Evolutionary conservation across 2,329 filamentous ascomycete species (phyloP).

Genomic region (Penicillium sp.): DNA sequence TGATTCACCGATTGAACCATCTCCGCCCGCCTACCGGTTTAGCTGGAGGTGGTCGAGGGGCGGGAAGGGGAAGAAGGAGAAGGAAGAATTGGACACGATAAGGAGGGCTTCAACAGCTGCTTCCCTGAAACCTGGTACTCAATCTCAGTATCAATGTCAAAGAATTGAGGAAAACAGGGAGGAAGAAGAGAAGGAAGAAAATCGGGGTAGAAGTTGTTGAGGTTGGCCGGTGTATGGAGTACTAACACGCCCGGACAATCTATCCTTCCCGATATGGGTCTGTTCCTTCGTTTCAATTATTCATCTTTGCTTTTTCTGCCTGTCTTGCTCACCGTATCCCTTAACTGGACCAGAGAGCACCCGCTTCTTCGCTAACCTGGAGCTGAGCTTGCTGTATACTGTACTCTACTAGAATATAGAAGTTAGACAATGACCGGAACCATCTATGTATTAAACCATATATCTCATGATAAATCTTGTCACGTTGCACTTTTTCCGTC

Average conservation of each 20-base stretch:
- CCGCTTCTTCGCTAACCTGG: background rate
- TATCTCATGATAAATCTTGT: conserved; percentile 3
- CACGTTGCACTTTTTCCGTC: conserved; percentile 1
- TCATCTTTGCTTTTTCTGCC: conserved; percentile 4
- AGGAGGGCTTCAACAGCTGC: background rate
- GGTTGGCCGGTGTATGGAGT: background rate
- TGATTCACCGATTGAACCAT: conserved; percentile 4
- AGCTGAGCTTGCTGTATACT: background rate
- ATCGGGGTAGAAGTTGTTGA: background rate
- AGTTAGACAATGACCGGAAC: background rate
- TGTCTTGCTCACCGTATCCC: background rate
- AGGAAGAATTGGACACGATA: background rate
- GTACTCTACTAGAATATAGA: background rate
- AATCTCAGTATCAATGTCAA: background rate
- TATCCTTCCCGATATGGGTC: background rate
- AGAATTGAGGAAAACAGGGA: background rate
- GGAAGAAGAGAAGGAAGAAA: background rate
- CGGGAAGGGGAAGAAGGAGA: background rate
- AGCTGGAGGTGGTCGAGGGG: background rate
- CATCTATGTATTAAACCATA: conserved; percentile 15
- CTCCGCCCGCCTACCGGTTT: conserved; percentile 5
- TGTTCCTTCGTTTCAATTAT: background rate
- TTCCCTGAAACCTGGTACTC: background rate
- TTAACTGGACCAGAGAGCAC: background rate
- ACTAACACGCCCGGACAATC: background rate